These are phyloP conservation scores for Fusarium tuaranense DNA, from an alignment of 2,329 filamentous ascomycete genomes.

Conservation along the genomic window DNA sequence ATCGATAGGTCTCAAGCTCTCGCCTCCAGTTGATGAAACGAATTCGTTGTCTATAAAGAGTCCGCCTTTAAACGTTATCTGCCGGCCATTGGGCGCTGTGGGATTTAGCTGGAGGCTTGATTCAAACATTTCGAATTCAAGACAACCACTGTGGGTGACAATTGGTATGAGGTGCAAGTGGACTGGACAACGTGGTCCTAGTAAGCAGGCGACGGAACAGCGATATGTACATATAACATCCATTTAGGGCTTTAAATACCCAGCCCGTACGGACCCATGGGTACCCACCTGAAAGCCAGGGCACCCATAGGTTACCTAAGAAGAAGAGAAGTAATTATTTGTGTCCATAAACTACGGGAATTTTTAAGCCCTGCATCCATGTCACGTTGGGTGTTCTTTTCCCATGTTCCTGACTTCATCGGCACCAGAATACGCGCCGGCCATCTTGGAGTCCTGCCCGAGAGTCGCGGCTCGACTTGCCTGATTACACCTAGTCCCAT, in stretches of 20 bases:
- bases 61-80: slow-evolving; percentile 74
- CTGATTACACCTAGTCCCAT: not conserved
- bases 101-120: slow-evolving; percentile 42
- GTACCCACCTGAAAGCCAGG: no score
- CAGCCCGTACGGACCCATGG: no score
- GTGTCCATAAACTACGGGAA: no score
- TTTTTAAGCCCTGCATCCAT: no score
- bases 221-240: not conserved
- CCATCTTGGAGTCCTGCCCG: not conserved
- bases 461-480: not conserved
- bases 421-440: not conserved
- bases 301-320: no score
- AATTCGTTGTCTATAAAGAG: slow-evolving; percentile 85
- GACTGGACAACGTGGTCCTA: not conserved
- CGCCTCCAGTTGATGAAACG: slow-evolving; percentile 67
- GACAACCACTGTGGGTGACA: not conserved
- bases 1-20: slow-evolving; percentile 72
- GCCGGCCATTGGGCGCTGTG: slow-evolving; percentile 69
- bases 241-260: no score
- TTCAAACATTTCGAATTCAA: not conserved
- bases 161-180: not conserved
- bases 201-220: not conserved
- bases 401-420: not conserved
- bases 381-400: not conserved
- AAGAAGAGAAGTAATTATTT: no score